Base-by-base conservation (phyloP, 768 basidiomycete species). In the Neoboletus brunneissimus region DNA sequence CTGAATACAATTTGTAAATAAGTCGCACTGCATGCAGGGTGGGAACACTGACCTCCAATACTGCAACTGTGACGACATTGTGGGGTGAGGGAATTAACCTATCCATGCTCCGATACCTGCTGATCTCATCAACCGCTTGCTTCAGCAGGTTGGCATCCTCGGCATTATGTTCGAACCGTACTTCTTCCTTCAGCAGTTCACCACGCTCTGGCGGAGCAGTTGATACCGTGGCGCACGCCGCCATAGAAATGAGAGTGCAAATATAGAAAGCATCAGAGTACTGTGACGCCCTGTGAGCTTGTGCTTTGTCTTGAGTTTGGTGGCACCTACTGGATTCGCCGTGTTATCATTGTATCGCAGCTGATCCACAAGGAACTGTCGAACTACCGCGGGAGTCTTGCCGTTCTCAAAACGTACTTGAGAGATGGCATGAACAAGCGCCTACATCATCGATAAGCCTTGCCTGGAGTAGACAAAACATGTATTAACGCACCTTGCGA, bases 271-370 rank as follows among this genome's bases (percentile, higher is more conserved):
- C 90, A 70, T 98, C 97, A 44, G 93, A 89, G 67, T 87, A 95
- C 94, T 96, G 43, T 53, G 47, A 35, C 4, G 43, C 41, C 32
- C 15, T 46, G 40, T 55, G 34, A 67, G 53, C n/a, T 15, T 48
- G 9, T 38, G 25, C 22, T 22, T 46, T 18, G n/a, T 50, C 20
- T 49, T 23, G 3, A 46, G 31, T 44, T 40, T 23, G 46, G 10
- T 49, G 45, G 35, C 23, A 73, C 91, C 67, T 61, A 96, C 94
- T 41, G 83, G 79, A 68, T 96, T 97, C 20, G 85, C 81, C 4
- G 94, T 92, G 70, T 98, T 98, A 71, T 98, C 96, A 68, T 98
- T 98, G 70, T 92, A 93, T 12, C 88, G 84, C n/a, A 98, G 77
- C 60, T 95, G 88, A 68, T 97, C 94, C 58, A 96, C 87, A 31